Base-by-base conservation (phyloP, 345 rosid species). In the Eucalyptus brandiana region DNA sequence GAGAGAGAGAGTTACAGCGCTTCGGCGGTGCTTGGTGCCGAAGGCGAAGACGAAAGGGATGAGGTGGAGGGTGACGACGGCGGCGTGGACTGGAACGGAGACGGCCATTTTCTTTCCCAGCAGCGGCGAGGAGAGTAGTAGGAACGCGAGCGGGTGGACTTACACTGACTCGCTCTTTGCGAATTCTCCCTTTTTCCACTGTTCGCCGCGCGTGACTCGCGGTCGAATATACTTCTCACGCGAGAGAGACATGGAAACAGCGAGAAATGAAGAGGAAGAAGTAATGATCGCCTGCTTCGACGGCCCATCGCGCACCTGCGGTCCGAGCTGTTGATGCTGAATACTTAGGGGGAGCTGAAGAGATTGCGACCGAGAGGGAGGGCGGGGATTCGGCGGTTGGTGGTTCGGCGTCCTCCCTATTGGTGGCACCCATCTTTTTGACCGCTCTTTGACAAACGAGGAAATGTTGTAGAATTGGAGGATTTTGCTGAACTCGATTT, bases 1-100 rank as follows among this genome's bases (percentile, higher is more conserved):
- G 69, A 60, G 88, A 50, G 89, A 86, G 87, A 12, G 42, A 65
- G 40, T 9, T 94, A 97, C 99, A 12, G 91, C 89, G 97, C 99
- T 95, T 48, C 99, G 99, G 92, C 99, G 98, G 87, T 95, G 96
- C 88, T 97, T 99, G 80, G 96, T 98, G 51, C 99, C 99, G 89
- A 97, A 90, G 91, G 99, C 99, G 91, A 97, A 92, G 89, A 97
- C 96, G 90, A 97, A 97, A 92, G 99, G 97, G 88, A 97, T 91
- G 94, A 95, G 95, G 91, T 97, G 97, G 48, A 45, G 48, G 48
- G 87, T 96, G 98, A 89, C 92, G 91, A 94, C 54, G 92, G 91
- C 54, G 87, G 93, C 96, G 83, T 96, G 86, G 81, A 96, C 89
- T 44, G 96, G 76, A 67, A 97, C 91, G 50, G 98, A 97, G 90